These are phyloP conservation scores for Aspergillus nanangensis DNA, from an alignment of 495 filamentous ascomycete species.

Conservation along the genomic window DNA sequence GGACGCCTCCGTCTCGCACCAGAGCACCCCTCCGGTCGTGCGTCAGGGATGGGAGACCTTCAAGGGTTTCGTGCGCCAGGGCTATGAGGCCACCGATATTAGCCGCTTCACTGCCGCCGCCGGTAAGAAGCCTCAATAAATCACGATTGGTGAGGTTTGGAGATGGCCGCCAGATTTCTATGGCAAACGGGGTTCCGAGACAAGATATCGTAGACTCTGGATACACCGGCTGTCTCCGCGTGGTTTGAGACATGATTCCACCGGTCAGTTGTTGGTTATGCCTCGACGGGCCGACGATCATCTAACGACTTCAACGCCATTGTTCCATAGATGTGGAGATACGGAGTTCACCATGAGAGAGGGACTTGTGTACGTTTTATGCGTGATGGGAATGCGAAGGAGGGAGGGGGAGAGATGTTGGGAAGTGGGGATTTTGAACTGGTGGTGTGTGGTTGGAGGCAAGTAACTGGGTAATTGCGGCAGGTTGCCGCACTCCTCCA, in stretches of 20 bases:
- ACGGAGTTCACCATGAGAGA: too few relatives aligned
- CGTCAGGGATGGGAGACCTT: slow-evolving; percentile 77
- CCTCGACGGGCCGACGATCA: too few relatives aligned
- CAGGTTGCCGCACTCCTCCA: not conserved
- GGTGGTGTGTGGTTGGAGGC: too few relatives aligned
- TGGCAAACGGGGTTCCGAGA: not conserved
- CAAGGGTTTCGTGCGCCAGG: slow-evolving; percentile 70
- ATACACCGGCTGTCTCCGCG: not conserved
- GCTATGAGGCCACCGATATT: slow-evolving; percentile 73
- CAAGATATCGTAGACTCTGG: not conserved
- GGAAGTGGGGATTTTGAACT: not conserved
- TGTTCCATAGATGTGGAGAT: too few relatives aligned
- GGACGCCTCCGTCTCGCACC: slow-evolving; percentile 77
- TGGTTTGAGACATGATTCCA: not conserved
- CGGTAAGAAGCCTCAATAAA: slow-evolving; percentile 58
- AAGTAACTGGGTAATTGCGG: not conserved
- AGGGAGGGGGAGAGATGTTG: not conserved
- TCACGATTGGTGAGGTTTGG: not conserved
- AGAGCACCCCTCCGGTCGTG: slow-evolving; percentile 79
- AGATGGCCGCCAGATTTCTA: not conserved
- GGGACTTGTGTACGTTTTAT: not conserved
- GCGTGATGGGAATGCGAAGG: not conserved
- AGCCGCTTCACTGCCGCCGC: slow-evolving; percentile 59
- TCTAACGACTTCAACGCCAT: too few relatives aligned
- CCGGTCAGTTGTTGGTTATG: not conserved